phyloP scores from a whole-genome alignment of 495 filamentous ascomycete genomes.

The Lasiosphaeria miniovina region DNA sequence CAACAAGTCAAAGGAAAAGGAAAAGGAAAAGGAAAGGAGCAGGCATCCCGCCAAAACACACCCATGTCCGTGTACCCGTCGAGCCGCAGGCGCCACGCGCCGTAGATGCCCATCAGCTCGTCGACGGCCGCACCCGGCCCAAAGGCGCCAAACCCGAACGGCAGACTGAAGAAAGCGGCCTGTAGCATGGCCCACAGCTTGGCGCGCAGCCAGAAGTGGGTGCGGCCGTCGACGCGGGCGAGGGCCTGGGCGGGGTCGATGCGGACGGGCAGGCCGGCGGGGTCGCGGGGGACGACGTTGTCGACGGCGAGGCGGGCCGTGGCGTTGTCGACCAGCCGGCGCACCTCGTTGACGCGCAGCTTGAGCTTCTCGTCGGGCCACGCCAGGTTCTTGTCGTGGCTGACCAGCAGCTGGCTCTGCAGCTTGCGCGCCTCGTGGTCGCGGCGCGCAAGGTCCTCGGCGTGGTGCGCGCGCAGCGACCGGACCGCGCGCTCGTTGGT shows the following conservation, averaged over 20 bases:
- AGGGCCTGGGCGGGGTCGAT: not conserved
- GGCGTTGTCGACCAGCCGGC: not conserved
- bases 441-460: not conserved
- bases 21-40: not conserved
- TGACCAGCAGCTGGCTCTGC: slow-evolving; percentile 3
- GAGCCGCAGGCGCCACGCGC: not conserved
- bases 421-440: not conserved
- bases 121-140: not conserved
- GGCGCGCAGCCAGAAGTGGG: slow-evolving; percentile 2
- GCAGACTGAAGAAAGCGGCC: not conserved
- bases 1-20: not conserved
- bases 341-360: not conserved
- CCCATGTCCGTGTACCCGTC: not conserved
- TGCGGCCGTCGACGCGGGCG: not conserved
- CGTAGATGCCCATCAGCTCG: slow-evolving; percentile 1
- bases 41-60: not conserved
- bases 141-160: slow-evolving; percentile 4
- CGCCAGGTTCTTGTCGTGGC: slow-evolving; percentile 3
- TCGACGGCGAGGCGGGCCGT: not conserved
- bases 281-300: not conserved
- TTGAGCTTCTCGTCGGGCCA: slow-evolving; percentile 9
- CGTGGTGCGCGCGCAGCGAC: not conserved
- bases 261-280: not conserved
- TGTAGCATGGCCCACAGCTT: slow-evolving; percentile 1
- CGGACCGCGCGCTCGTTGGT: not conserved